Evolutionary conservation across 78 protist species (phyloP), one percentile per base, ranked within the genome.

Genomic region (Blattamonas nauphoetae): DNA sequence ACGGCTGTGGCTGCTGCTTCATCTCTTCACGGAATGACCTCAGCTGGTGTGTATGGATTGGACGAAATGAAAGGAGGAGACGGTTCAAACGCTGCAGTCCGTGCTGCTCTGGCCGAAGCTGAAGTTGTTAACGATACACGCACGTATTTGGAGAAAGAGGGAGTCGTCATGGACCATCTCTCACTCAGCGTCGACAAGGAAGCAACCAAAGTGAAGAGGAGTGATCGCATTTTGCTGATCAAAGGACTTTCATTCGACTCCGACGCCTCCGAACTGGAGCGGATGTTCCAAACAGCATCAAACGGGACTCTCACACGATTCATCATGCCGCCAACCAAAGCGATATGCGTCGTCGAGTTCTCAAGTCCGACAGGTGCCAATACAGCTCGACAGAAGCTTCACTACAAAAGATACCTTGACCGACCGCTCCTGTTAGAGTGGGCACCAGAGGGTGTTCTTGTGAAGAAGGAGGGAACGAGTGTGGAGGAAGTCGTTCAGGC

Each of bases 41-140:
- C 11, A 55, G 71, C 11, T 29, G 71, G 21, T 21, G 71, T 55
- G 71, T 21, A 29, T 11, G 71, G 71, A 11, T 5, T 79, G 33
- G 83, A 79, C 6, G 83, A 79, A 5, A 21, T 4, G 6, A 11
- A 79, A 5, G 41, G 6, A 4, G 83, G 83, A 6, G 83, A 21
- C 83, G 83, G 21, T 5, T 32, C 42, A 6, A 36, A 11, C 83
- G 6, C 21, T 4, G 83, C 83, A 4, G 41, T 6, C 83, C 33
- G 83, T n/a, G 11, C 6, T 4, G 83, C 83, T 6, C 83, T 79
- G 83, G 83, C 83, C 33, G 83, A 79, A 21, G 83, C 83, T 5
- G 83, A 79, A 6, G 83, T 79, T 6, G 83, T 79, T 4, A 79
- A 6, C 83, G 43, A 79, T 4, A 79, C 83, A n/a, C 33, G 83